A percentile compares a stretch with the other conserved stretches of the same genome.
Evolutionary conservation across 352 stramenopile species (phyloP).

Genomic region (Phytophthora syringae): DNA sequence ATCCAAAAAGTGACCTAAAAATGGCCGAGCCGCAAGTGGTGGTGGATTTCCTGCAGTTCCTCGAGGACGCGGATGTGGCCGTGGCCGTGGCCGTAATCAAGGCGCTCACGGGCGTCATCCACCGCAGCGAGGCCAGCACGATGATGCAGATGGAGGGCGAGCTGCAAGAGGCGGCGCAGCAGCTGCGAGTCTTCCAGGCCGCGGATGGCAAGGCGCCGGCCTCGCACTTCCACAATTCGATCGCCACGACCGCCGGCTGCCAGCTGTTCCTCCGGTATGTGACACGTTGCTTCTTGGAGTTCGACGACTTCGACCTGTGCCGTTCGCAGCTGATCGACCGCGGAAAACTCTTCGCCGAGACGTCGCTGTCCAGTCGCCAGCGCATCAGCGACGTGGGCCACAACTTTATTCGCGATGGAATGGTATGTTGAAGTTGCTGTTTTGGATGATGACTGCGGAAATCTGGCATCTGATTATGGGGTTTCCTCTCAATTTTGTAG

Average conservation of each 20-base stretch:
- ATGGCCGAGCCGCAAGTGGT: constrained; percentile 50
- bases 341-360: constrained; percentile 93
- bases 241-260: constrained; percentile 91
- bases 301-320: constrained; percentile 94
- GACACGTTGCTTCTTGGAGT: constrained; percentile 91
- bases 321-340: constrained; percentile 91
- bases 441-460: too few species aligned
- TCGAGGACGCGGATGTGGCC: constrained; percentile 81
- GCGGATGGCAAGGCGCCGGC: constrained; percentile 41
- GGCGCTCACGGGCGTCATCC: constrained; percentile 92
- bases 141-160: constrained; percentile 97
- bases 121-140: constrained; percentile 90
- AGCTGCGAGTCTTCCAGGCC: constrained; percentile 68
- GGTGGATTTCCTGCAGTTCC: constrained; percentile 75
- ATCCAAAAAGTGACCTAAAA: not conserved
- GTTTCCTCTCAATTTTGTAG: too few species aligned
- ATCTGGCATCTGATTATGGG: not conserved
- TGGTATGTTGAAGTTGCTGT: constrained; percentile 44
- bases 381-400: constrained; percentile 93
- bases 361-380: constrained; percentile 92
- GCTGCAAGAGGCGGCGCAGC: constrained; percentile 84
- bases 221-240: constrained; percentile 82
- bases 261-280: constrained; percentile 96
- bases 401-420: constrained; percentile 95
- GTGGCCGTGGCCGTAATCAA: constrained; percentile 95